phyloP scores from a whole-genome alignment of 2,329 filamentous ascomycete species.

The Sporothrix brunneoviolacea region DNA sequence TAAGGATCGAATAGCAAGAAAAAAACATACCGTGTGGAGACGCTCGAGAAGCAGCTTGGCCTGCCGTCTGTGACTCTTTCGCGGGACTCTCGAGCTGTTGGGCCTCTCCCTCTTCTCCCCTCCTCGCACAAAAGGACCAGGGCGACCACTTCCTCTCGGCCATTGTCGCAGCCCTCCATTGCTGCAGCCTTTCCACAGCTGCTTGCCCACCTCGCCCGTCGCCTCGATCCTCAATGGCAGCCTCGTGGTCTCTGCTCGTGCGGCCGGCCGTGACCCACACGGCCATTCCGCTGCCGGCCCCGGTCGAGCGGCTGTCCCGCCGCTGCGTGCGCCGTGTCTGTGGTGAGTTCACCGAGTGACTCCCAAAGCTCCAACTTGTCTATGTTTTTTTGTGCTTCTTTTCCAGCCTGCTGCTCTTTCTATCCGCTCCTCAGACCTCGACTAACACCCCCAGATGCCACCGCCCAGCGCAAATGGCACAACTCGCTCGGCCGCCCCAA shows the following conservation, averaged over 20 bases:
- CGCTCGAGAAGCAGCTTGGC: not conserved
- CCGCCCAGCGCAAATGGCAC: slow-evolving; percentile 30
- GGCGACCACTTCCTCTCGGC: too few relatives aligned
- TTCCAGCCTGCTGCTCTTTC: not conserved
- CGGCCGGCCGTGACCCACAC: slow-evolving; percentile 20
- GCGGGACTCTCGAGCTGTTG: not conserved
- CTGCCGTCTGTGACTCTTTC: slow-evolving; percentile 3
- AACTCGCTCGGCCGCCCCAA: slow-evolving; percentile 26
- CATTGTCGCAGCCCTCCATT: too few relatives aligned
- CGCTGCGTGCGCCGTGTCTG: slow-evolving; percentile 14
- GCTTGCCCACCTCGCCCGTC: not conserved
- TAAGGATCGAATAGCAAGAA: too few relatives aligned
- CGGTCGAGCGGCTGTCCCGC: slow-evolving; percentile 15
- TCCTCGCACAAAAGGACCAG: too few relatives aligned
- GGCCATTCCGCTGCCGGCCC: slow-evolving; percentile 10
- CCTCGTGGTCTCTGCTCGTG: slow-evolving; percentile 19
- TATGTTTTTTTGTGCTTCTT: not conserved
- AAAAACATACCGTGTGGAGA: not conserved
- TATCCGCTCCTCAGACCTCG: not conserved
- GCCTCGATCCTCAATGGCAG: too few relatives aligned
- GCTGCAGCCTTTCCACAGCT: not conserved
- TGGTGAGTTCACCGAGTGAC: slow-evolving; percentile 16
- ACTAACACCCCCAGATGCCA: not conserved
- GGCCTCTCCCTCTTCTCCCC: not conserved
- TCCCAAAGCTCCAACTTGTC: not conserved